Evolutionary conservation across 2,329 filamentous ascomycete genomes (phyloP).

Genomic region (Parastagonospora nodorum): DNA sequence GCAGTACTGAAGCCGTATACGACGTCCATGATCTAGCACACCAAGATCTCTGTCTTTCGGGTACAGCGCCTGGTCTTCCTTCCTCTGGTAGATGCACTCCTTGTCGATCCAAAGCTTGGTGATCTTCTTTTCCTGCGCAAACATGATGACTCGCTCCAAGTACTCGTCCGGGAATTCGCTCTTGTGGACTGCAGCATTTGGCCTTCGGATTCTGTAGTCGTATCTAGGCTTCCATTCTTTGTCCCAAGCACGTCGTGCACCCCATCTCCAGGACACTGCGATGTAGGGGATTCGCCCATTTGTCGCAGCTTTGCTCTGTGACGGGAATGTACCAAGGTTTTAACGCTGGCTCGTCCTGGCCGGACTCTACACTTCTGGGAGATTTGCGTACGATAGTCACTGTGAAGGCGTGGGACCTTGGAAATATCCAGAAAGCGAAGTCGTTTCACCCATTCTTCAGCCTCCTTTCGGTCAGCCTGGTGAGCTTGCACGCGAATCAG

Average conservation of each 20-base stretch:
- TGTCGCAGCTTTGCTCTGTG: conserved; percentile 5
- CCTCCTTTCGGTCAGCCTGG: conserved; percentile 7
- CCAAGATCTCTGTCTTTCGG: conserved; percentile 11
- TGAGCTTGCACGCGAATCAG: conserved; percentile 17
- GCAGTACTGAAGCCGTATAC: conserved; percentile 17
- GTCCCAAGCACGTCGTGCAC: background rate
- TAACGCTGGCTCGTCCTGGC: too few species aligned
- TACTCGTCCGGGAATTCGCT: conserved; percentile 22
- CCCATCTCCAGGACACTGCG: conserved; percentile 25
- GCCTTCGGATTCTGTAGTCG: conserved; percentile 12
- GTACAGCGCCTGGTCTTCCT: conserved; percentile 4
- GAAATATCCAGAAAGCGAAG: conserved; percentile 24
- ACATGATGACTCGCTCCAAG: conserved; percentile 22
- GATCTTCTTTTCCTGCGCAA: conserved; percentile 12
- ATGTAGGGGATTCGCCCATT: conserved; percentile 10
- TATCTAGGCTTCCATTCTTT: conserved; percentile 2
- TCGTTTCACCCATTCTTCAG: conserved; percentile 12
- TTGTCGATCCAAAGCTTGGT: conserved; percentile 22
- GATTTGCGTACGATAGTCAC: background rate
- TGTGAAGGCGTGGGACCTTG: conserved; percentile 4
- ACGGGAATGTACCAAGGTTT: conserved; percentile 1
- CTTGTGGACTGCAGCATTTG: conserved; percentile 4
- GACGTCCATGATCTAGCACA: conserved; percentile 25
- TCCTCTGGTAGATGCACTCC: conserved; percentile 25
- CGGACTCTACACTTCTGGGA: background rate